Conservation (phyloP, 495 filamentous ascomycete species). For the Sabuloglossum arenarium region DNA sequence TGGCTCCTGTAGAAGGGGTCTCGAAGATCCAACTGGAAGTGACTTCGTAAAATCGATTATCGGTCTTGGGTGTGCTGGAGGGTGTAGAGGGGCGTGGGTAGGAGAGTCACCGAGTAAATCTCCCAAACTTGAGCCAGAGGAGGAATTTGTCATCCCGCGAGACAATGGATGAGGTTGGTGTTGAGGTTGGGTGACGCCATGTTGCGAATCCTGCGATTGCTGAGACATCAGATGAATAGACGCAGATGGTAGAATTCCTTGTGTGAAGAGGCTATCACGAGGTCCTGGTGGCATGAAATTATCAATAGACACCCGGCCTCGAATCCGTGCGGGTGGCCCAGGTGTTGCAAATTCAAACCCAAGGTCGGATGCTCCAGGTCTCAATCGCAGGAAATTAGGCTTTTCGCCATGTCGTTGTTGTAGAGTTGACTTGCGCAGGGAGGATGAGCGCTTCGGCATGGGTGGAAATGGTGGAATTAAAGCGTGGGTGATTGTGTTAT, state of each 20-base stretch:
- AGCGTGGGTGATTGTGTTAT: neutral
- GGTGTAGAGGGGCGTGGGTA: conserved; percentile 37
- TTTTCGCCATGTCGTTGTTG: conserved; percentile 57
- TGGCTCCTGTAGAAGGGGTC: conserved; percentile 19
- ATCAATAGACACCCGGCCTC: conserved; percentile 60
- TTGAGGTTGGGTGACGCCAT: conserved; percentile 16
- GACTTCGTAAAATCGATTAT: conserved; percentile 61
- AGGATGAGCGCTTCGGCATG: conserved; percentile 36
- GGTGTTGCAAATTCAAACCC: conserved; percentile 25
- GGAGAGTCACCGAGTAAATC: conserved; percentile 42
- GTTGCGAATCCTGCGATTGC: conserved; percentile 7
- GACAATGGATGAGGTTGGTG: conserved; percentile 66
- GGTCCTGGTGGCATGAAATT: conserved; percentile 37
- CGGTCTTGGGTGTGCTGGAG: conserved; percentile 26
- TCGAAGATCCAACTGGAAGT: conserved; percentile 44
- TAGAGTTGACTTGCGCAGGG: conserved; percentile 66
- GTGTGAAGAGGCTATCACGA: conserved; percentile 43
- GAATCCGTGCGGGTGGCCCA: conserved; percentile 23
- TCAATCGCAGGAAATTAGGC: conserved; percentile 31
- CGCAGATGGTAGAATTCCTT: conserved; percentile 29
- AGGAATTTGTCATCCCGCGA: conserved; percentile 62
- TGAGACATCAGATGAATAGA: conserved; percentile 27
- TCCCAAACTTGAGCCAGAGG: conserved; percentile 52
- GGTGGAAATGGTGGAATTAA: conserved; percentile 11
- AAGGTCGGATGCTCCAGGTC: conserved; percentile 10